Evolutionary conservation across 2,329 filamentous ascomycete genomes (phyloP), one percentile per base, ranked within the genome.

Genomic region (Fusarium sterilihyphosum): DNA sequence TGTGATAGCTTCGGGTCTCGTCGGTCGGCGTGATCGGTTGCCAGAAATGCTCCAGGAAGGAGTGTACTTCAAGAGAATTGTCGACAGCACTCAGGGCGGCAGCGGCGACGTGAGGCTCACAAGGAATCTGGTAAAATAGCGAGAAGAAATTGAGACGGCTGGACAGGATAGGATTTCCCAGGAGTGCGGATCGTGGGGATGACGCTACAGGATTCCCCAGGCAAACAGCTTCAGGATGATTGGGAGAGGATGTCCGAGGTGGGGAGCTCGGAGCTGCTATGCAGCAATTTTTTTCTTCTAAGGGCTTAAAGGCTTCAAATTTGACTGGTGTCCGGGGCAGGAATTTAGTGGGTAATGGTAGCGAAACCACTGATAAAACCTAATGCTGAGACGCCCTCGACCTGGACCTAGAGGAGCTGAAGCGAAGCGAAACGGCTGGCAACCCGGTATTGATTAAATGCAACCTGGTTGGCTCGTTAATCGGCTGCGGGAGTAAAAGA

Each of bases 151-250:
- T 61, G 66, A 65, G 56, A 73, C 57, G 70, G 58, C 61, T 61
- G 70, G 53, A 71, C 60, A 69, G 67, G 58, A 74, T 70, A 71
- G 57, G 61, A 75, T 77, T 78, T 73, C 75, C 74, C 75, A 75
- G 65, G 69, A 73, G 73, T 58, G 67, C 71, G 76, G 73, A 79
- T 79, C 77, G 76, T 79, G 74, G 77, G 77, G 76, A 79, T 78
- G 77, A 78, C 77, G 76, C 74, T 78, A 70, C 75, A 78, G 67
- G 73, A 67, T 69, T 78, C 68, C 73, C 66, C 64, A 58, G 72
- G 54, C 59, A 67, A 60, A 65, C 58, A 76, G 62, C 62, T 67
- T 63, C 53, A 76, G 61, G 50, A 41, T 74, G 73, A 78, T 78
- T 78, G 77, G 76, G 71, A 69, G 74, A 68, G 56, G 20, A 58